Evolutionary conservation across 2,329 filamentous ascomycete species (phyloP).

Genomic region (Ascochyta pisi): DNA sequence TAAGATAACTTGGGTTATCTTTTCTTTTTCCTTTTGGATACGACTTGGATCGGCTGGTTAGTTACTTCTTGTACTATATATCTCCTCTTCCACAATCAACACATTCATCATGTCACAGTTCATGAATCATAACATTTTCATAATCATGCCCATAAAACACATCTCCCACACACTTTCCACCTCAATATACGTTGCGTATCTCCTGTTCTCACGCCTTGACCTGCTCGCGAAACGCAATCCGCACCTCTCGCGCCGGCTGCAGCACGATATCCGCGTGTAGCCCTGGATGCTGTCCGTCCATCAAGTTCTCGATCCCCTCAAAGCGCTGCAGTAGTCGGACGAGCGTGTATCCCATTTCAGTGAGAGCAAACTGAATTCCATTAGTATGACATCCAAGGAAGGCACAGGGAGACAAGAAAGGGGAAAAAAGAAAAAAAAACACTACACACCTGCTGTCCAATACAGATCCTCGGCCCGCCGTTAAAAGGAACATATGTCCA

Average conservation of each 20-base stretch:
- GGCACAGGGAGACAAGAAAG: background rate
- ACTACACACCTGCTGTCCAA: slow-evolving; percentile 52
- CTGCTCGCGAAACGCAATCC: slow-evolving; percentile 44
- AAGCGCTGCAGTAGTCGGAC: slow-evolving; percentile 56
- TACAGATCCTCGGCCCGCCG: slow-evolving; percentile 58
- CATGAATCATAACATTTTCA: too few relatives aligned
- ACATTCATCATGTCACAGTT: background rate
- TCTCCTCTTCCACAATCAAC: slow-evolving; percentile 2
- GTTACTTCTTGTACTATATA: slow-evolving; percentile 2
- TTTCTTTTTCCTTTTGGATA: background rate
- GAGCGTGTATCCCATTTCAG: slow-evolving; percentile 58
- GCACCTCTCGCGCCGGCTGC: slow-evolving; percentile 52
- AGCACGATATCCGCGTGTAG: slow-evolving; percentile 58
- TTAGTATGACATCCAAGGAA: background rate
- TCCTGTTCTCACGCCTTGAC: too few relatives aligned
- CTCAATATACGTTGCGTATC: too few relatives aligned
- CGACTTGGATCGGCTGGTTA: background rate
- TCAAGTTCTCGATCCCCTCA: slow-evolving; percentile 51
- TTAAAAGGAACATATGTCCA: slow-evolving; percentile 61
- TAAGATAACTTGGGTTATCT: background rate
- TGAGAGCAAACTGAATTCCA: slow-evolving; percentile 52
- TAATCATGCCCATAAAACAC: too few relatives aligned
- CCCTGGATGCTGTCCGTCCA: slow-evolving; percentile 45
- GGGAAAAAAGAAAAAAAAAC: background rate
- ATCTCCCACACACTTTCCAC: too few relatives aligned